Evolutionary conservation across 2,329 filamentous ascomycete species (phyloP), one percentile per base, ranked within the genome.

Genomic region (Pseudogymnoascus sp.): DNA sequence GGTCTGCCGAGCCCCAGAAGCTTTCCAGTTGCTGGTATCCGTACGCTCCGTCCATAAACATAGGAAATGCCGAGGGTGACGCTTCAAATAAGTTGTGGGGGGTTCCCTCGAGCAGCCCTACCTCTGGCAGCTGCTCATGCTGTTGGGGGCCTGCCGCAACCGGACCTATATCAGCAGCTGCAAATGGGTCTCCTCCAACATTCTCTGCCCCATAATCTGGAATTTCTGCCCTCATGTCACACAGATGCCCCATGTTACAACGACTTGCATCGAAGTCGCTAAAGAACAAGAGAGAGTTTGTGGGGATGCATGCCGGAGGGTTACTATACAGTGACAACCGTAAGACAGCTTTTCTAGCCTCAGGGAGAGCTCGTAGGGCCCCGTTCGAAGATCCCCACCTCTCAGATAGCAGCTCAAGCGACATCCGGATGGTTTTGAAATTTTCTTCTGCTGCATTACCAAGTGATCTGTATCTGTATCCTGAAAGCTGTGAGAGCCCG

Each of bases 371-470:
- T 26, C 59, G 37, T 16, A 61, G 35, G 6, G 59, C 59, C 16
- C 59, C 59, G 11, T 61, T 61, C 21, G 59, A 10, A 16, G 59
- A 61, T 8, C 59, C 59, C 59, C 59, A 61, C 21, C 59, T 61
- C 37, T 61, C 47, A 8, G 59, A 35, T n/a, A 61, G 35, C 7
- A 61, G 21, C 13, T 61, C 35, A 38, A 61, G 59, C 4, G 59
- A 61, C 59, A 61, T n/a, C 26, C 42, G 59, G 29, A 61, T 61
- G n/a, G 35, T 44, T 44, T 61, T 61, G 21, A 61, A 61, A 6
- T 61, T 61, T 47, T 61, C 31, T 19, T 61, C 59, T 38, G 42
- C 59, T 5, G 31, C 59, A 47, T 38, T 61, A 44, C 11, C 59
- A 16, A 61, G 37, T 26, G 59, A 61, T 6, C 37, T 61, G 14